These are phyloP conservation scores for Linderniella brevidens DNA, from an alignment of 257 asterid species.

Conservation along the genomic window DNA sequence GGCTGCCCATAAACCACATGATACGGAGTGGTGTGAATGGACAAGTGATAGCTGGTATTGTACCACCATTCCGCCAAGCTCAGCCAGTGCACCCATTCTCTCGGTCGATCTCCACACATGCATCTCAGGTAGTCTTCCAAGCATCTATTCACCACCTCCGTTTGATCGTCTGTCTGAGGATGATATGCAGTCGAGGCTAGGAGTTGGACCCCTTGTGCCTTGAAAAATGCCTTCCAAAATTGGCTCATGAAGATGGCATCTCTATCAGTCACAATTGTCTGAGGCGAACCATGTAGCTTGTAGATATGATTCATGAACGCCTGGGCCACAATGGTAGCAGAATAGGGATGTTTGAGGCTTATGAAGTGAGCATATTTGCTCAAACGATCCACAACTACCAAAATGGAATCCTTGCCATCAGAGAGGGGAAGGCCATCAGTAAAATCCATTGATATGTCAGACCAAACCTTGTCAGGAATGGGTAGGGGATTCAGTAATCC, in stretches of 20 bases:
- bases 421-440: background rate
- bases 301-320: background rate
- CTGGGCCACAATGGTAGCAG: background rate
- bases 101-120: background rate
- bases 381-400: background rate
- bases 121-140: background rate
- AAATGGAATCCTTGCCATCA: background rate
- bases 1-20: background rate
- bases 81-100: background rate
- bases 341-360: background rate
- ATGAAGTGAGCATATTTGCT: conserved; percentile 6
- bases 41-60: background rate
- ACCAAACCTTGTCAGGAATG: background rate
- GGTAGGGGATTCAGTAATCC: background rate
- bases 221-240: background rate
- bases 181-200: background rate
- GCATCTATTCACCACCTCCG: background rate
- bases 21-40: background rate
- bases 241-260: conserved; percentile 2
- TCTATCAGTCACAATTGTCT: background rate
- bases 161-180: conserved; percentile 1
- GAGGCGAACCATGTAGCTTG: background rate
- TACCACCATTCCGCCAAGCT: conserved; percentile 1
- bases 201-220: background rate
- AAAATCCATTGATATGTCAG: background rate